Conservation (phyloP, 805 yeast species). For the Suhomyces pyralidae region DNA sequence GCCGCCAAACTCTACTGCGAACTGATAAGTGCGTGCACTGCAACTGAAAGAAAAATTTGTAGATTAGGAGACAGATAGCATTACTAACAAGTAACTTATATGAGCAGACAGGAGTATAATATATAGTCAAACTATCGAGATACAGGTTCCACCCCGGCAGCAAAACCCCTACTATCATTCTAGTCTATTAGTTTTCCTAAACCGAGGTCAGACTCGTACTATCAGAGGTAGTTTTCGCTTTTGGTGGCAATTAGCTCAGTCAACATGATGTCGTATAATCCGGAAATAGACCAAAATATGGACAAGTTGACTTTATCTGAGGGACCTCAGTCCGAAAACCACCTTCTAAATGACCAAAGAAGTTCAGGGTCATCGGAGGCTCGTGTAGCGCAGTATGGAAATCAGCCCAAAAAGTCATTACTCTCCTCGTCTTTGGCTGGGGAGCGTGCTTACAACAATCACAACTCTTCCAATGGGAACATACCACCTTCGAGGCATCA, state of each 20-base stretch:
- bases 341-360: neutral
- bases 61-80: neutral
- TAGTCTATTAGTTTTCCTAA: neutral
- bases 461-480: neutral
- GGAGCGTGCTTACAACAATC: constrained; percentile 10
- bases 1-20: constrained; percentile 6
- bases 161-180: neutral
- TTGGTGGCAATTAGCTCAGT: constrained; percentile 10
- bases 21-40: constrained; percentile 2
- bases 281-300: constrained; percentile 3
- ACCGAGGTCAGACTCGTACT: neutral
- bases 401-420: constrained; percentile 17
- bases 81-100: neutral
- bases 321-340: neutral
- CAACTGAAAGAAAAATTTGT: neutral
- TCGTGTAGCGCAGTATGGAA: neutral
- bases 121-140: neutral
- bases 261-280: constrained; percentile 28
- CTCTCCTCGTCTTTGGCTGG: constrained; percentile 28
- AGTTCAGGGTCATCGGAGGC: neutral
- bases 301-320: constrained; percentile 2
- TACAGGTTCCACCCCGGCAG: neutral
- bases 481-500: neutral
- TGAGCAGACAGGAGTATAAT: neutral
- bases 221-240: neutral